These are phyloP conservation scores for Septoria linicola DNA, from an alignment of 2,329 filamentous ascomycete species.

Conservation along the genomic window DNA sequence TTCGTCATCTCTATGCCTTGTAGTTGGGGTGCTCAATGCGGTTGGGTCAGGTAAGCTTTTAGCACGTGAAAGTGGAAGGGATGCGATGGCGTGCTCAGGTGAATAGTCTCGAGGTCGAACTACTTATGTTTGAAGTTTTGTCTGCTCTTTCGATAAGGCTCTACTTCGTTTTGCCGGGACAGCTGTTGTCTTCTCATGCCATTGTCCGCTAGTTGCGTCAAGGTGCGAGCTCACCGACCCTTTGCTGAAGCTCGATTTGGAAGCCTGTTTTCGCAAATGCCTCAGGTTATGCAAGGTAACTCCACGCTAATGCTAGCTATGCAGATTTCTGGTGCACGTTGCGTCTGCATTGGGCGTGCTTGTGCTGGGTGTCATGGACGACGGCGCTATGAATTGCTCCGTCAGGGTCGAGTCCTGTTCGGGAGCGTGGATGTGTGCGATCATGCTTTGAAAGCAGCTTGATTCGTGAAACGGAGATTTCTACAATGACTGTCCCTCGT, in stretches of 20 bases:
- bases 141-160: background rate
- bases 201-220: no score
- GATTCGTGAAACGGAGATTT: no score
- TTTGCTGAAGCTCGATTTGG: no score
- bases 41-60: background rate
- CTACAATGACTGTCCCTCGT: no score
- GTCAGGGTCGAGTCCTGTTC: background rate
- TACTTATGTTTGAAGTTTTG: background rate
- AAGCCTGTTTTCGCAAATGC: background rate
- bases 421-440: background rate
- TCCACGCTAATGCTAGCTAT: background rate
- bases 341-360: no score
- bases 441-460: conserved; percentile 3
- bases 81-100: conserved; percentile 5
- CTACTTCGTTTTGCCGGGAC: background rate
- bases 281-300: background rate
- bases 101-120: background rate
- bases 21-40: background rate
- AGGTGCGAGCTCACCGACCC: no score
- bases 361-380: background rate
- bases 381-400: background rate
- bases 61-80: conserved; percentile 3
- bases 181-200: no score
- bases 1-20: background rate
- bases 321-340: background rate